Evolutionary conservation across 208 protist genomes (phyloP).

Genomic region (Eutreptiella sp.): DNA sequence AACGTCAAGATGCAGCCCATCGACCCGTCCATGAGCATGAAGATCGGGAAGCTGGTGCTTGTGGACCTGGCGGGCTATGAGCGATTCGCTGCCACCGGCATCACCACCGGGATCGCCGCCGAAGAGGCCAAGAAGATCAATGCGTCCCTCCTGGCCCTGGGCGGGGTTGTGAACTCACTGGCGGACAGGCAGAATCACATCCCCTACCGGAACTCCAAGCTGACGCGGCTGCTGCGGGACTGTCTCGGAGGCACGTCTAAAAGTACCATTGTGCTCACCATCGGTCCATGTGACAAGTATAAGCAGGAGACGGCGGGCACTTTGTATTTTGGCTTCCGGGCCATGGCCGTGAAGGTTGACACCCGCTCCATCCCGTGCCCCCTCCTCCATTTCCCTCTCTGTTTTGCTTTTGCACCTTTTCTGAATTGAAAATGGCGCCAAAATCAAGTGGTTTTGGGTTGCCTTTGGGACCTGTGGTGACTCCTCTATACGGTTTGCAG

Average conservation of each 20-base stretch:
- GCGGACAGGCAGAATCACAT: slow-evolving; percentile 61
- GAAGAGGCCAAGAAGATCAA: slow-evolving; percentile 46
- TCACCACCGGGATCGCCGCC: slow-evolving; percentile 1
- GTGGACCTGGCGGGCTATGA: slow-evolving; percentile 51
- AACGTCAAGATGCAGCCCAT: slow-evolving; percentile 14
- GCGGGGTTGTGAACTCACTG: slow-evolving; percentile 62
- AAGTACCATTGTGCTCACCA: slow-evolving; percentile 73
- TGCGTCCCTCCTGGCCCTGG: slow-evolving; percentile 34
- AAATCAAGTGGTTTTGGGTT: no score
- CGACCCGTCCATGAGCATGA: neutral
- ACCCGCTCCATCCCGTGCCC: no score
- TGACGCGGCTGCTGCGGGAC: slow-evolving; percentile 80
- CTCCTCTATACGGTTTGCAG: no score
- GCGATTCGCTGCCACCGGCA: slow-evolving; percentile 31
- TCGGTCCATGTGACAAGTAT: slow-evolving; percentile 70
- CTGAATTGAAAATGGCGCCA: no score
- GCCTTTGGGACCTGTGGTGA: no score
- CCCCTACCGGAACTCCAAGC: slow-evolving; percentile 81
- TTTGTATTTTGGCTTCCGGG: slow-evolving; percentile 67
- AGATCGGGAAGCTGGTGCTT: slow-evolving; percentile 36
- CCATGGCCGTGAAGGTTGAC: slow-evolving; percentile 77
- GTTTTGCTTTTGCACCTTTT: no score
- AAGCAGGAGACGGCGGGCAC: slow-evolving; percentile 73
- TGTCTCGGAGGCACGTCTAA: slow-evolving; percentile 77
- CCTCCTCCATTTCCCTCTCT: no score